Percentiles rank a stretch among this genome's conserved stretches.
phyloP scores from a whole-genome alignment of 495 filamentous ascomycete genomes.

The Neurospora sp. region DNA sequence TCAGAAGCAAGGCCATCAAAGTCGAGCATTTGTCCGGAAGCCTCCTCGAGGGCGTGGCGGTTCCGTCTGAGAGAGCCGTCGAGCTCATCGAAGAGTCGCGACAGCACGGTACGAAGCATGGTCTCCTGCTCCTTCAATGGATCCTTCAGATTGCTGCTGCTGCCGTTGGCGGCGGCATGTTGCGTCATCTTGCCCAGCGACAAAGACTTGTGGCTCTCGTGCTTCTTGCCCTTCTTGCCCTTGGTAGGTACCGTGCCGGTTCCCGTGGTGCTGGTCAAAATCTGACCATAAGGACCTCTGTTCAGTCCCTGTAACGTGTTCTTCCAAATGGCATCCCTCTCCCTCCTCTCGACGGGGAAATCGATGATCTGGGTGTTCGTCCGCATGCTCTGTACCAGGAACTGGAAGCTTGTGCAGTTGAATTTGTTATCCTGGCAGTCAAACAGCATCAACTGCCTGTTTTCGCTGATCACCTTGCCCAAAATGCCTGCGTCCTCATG shows the following conservation, averaged over 20 bases:
- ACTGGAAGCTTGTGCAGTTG: slow-evolving; percentile 26
- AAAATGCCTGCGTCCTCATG: slow-evolving; percentile 40
- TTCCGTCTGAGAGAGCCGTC: slow-evolving; percentile 13
- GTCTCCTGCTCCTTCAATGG: slow-evolving; percentile 4
- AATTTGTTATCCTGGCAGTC: slow-evolving; percentile 36
- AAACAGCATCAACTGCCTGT: slow-evolving; percentile 14
- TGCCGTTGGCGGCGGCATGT: neutral
- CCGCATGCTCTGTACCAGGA: slow-evolving; percentile 20
- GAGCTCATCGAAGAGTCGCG: slow-evolving; percentile 10
- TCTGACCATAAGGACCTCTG: neutral
- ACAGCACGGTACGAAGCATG: slow-evolving; percentile 3
- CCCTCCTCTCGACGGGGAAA: slow-evolving; percentile 14
- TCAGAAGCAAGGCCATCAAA: slow-evolving; percentile 6
- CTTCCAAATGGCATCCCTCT: slow-evolving; percentile 16
- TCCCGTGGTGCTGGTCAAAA: neutral
- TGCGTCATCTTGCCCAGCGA: neutral
- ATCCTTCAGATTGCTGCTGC: neutral
- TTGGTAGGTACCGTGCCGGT: neutral
- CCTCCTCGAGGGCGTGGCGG: slow-evolving; percentile 9
- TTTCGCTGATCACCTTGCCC: slow-evolving; percentile 31
- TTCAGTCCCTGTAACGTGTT: slow-evolving; percentile 13
- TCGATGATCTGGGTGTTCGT: slow-evolving; percentile 17
- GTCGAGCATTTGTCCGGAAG: slow-evolving; percentile 11
- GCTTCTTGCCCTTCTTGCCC: neutral
- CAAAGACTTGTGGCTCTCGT: neutral